Evolutionary conservation across 208 protist genomes (phyloP).

Genomic region (Tritrichomonas foetus): DNA sequence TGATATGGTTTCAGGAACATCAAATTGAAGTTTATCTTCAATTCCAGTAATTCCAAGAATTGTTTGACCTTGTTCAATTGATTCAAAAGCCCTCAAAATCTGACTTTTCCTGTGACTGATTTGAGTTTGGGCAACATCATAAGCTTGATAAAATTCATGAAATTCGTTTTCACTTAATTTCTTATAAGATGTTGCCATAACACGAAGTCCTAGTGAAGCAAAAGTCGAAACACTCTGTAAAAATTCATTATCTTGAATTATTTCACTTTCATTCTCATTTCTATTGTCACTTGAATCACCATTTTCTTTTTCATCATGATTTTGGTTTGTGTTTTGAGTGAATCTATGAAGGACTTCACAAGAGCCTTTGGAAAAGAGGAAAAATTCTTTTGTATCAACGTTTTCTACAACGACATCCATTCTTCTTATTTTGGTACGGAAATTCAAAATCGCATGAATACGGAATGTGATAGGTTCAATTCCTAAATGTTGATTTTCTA

Average conservation of each 20-base stretch:
- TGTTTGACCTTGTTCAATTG: conserved; percentile 54
- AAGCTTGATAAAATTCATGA: neutral
- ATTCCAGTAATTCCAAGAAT: conserved; percentile 62
- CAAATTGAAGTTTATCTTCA: conserved; percentile 66
- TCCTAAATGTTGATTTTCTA: neutral
- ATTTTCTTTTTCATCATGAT: too few relatives aligned
- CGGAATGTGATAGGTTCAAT: neutral
- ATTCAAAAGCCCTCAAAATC: neutral
- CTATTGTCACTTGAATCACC: too few relatives aligned
- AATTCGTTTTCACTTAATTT: neutral
- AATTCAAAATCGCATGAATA: neutral
- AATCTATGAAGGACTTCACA: neutral
- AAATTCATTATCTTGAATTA: too few relatives aligned
- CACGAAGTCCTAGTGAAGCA: conserved; percentile 20
- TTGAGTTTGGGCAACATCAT: neutral
- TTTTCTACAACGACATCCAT: conserved; percentile 45
- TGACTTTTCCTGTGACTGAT: neutral
- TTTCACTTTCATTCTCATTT: too few relatives aligned
- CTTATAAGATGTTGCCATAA: neutral
- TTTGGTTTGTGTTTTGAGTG: too few relatives aligned
- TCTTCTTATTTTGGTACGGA: neutral
- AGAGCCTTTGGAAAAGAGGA: conserved; percentile 37
- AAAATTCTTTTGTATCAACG: neutral
- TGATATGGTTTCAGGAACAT: conserved; percentile 65
- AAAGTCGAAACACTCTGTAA: neutral